Conservation (phyloP, 495 filamentous ascomycete species). For the Tuber magnatum region DNA sequence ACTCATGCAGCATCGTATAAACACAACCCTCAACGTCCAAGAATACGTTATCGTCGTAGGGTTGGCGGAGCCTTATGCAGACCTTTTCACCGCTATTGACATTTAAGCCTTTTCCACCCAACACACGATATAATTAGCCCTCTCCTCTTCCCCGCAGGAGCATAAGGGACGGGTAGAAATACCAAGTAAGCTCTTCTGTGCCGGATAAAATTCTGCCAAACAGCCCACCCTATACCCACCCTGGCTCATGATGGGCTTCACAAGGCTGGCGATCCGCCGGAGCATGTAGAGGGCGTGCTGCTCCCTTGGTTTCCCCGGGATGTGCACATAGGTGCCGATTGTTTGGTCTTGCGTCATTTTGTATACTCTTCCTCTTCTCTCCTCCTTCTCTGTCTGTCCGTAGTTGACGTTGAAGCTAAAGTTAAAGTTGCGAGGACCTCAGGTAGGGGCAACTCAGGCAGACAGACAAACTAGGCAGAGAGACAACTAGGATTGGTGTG, state of each 20-base stretch:
- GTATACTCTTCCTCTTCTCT: not conserved
- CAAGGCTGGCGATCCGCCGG: slow-evolving; percentile 75
- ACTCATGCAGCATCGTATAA: slow-evolving; percentile 94
- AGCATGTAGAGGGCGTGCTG: slow-evolving; percentile 75
- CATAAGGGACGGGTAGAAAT: slow-evolving; percentile 18
- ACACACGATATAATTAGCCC: slow-evolving; percentile 9
- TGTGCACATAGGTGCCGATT: slow-evolving; percentile 70
- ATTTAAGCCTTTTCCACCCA: slow-evolving; percentile 56
- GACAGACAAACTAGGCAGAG: not conserved
- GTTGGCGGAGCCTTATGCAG: slow-evolving; percentile 73
- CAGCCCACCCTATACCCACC: slow-evolving; percentile 71
- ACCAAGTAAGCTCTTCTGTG: slow-evolving; percentile 66
- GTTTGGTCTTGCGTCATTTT: slow-evolving; percentile 40
- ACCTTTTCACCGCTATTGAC: slow-evolving; percentile 68
- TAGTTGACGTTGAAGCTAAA: not conserved
- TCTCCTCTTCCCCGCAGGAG: not conserved
- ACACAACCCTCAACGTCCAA: slow-evolving; percentile 69
- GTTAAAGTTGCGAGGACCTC: not conserved
- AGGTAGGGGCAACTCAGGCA: not conserved
- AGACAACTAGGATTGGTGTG: not conserved
- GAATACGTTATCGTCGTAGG: slow-evolving; percentile 68
- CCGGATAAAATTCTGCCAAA: slow-evolving; percentile 78
- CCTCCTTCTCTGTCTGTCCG: not conserved
- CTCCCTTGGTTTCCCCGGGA: slow-evolving; percentile 61
- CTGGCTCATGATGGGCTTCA: slow-evolving; percentile 92